Conservation (phyloP, 352 stramenopile species). For the Pythium graminicola region DNA sequence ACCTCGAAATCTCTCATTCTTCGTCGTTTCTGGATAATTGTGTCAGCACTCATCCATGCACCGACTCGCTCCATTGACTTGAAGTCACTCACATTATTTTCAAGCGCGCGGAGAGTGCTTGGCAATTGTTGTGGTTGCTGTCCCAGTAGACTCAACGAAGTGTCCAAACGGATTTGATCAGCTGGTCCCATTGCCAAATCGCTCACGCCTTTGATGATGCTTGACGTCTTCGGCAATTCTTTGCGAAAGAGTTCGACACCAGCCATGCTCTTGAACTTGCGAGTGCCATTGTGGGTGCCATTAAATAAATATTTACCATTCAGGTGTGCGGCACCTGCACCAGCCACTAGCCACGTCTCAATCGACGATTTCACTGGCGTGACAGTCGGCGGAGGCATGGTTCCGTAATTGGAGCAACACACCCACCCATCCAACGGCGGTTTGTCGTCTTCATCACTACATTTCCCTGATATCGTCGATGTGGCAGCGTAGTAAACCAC, state of each 20-base stretch:
- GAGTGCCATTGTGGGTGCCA: slow-evolving; percentile 41
- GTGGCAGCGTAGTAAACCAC: slow-evolving; percentile 59
- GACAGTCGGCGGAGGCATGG: slow-evolving; percentile 30
- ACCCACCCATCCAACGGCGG: slow-evolving; percentile 51
- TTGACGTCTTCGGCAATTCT: slow-evolving; percentile 37
- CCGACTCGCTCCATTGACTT: slow-evolving; percentile 58
- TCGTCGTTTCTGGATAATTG: slow-evolving; percentile 38
- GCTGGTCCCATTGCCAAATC: slow-evolving; percentile 9
- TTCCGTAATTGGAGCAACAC: slow-evolving; percentile 42
- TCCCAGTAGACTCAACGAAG: neutral
- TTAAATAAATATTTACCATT: slow-evolving; percentile 63
- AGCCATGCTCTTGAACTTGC: slow-evolving; percentile 54
- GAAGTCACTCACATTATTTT: slow-evolving; percentile 43
- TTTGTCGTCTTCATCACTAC: slow-evolving; percentile 5
- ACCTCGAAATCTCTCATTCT: slow-evolving; percentile 24
- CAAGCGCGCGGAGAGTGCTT: slow-evolving; percentile 31
- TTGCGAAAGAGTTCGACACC: slow-evolving; percentile 76
- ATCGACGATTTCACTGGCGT: slow-evolving; percentile 37
- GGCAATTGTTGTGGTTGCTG: slow-evolving; percentile 22
- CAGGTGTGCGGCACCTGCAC: slow-evolving; percentile 41
- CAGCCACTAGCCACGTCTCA: slow-evolving; percentile 50
- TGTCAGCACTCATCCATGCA: slow-evolving; percentile 50
- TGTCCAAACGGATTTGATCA: neutral
- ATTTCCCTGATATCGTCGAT: slow-evolving; percentile 16
- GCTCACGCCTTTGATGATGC: slow-evolving; percentile 32